These are phyloP conservation scores for Lupinus albus DNA, from an alignment of 306 rosid species.

Conservation along the genomic window DNA sequence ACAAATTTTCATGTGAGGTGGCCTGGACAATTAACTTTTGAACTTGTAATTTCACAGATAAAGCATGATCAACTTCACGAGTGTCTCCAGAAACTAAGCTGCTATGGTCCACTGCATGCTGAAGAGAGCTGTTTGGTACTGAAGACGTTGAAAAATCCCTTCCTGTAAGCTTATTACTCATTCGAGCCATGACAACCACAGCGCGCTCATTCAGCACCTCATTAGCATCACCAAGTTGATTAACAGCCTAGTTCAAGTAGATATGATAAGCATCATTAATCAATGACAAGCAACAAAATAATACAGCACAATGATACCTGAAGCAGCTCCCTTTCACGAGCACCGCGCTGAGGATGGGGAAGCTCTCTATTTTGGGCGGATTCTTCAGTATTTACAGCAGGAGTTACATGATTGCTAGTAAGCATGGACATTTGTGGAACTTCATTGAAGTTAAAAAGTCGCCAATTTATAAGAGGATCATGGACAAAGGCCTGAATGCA, in stretches of 20 bases:
- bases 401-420: constrained; percentile 62
- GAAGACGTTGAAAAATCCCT: constrained; percentile 86
- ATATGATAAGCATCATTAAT: constrained; percentile 43
- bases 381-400: constrained; percentile 79
- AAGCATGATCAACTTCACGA: constrained; percentile 88
- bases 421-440: constrained; percentile 91
- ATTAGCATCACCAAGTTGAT: constrained; percentile 97
- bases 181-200: constrained; percentile 95
- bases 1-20: constrained; percentile 78
- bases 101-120: constrained; percentile 67
- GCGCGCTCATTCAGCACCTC: constrained; percentile 98
- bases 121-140: constrained; percentile 57
- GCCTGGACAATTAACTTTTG: constrained; percentile 87
- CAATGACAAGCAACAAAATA: constrained; percentile 35
- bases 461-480: constrained; percentile 98
- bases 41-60: constrained; percentile 87
- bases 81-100: constrained; percentile 73
- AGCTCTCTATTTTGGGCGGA: constrained; percentile 72
- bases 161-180: constrained; percentile 96
- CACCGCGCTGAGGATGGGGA: constrained; percentile 93
- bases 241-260: constrained; percentile 70
- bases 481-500: constrained; percentile 90
- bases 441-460: constrained; percentile 97
- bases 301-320: constrained; percentile 59
- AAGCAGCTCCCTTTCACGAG: constrained; percentile 95